Evolutionary conservation across 139 green algal species (phyloP).

Genomic region (Chlorella sp.): DNA sequence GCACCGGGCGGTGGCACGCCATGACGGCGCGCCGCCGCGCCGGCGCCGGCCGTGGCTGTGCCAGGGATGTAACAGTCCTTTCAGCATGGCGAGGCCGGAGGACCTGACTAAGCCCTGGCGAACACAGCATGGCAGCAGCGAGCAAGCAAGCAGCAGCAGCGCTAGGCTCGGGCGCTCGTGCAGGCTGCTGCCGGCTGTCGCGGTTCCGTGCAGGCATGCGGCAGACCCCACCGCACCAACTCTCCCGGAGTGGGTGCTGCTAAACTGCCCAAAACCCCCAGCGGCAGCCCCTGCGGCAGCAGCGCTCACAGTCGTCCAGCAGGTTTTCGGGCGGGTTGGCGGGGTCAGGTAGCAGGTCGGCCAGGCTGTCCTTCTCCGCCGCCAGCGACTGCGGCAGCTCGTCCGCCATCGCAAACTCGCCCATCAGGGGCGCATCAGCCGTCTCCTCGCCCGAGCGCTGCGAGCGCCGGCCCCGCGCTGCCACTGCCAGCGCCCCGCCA

Average conservation of each 20-base stretch:
- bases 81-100: constrained; percentile 29
- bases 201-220: no score
- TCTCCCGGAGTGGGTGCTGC: no score
- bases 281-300: no score
- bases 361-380: background rate
- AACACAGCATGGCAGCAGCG: background rate
- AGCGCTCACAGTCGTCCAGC: constrained; percentile 26
- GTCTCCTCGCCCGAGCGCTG: background rate
- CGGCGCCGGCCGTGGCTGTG: constrained; percentile 20
- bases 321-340: constrained; percentile 18
- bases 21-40: constrained; percentile 20
- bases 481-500: no score
- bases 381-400: constrained; percentile 23
- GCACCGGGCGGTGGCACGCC: background rate
- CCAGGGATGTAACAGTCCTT: constrained; percentile 51
- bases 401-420: background rate
- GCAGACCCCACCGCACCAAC: no score
- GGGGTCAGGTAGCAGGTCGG: constrained; percentile 14
- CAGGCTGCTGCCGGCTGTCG: no score
- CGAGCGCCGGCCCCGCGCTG: no score
- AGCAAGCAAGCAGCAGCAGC: background rate
- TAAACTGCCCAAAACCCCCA: no score
- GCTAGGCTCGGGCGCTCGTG: no score
- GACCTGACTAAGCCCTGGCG: constrained; percentile 50
- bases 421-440: background rate